A percentile compares a stretch with the other conserved stretches of the same genome.
Evolutionary conservation across 139 green algal genomes (phyloP).

Genomic region (Tetradesmus obliquus): DNA sequence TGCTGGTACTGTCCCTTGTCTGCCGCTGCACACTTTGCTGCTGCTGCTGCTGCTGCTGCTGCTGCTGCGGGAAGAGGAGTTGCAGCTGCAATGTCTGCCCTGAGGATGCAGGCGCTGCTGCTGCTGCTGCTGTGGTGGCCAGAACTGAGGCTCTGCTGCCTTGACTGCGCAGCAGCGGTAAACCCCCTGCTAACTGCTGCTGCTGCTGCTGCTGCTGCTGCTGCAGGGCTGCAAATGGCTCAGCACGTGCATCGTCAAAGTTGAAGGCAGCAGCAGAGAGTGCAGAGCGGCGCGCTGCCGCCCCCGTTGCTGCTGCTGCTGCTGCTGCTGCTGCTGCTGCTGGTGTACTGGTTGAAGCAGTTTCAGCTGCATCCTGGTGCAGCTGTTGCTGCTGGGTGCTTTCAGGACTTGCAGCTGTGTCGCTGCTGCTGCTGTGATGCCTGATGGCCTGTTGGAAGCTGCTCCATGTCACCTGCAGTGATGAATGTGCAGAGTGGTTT

Average conservation of each 20-base stretch:
- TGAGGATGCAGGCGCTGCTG: neutral
- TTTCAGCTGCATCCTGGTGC: neutral
- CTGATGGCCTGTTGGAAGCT: neutral
- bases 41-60: neutral
- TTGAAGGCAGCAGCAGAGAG: constrained; percentile 5
- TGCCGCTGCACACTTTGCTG: neutral
- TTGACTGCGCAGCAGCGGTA: neutral
- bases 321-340: constrained; percentile 12
- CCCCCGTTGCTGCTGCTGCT: neutral
- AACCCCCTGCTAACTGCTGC: neutral
- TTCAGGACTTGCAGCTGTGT: neutral
- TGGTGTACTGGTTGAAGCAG: neutral
- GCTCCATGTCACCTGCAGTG: constrained; percentile 28
- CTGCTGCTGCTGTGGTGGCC: neutral
- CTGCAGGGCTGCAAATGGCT: neutral
- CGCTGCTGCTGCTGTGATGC: constrained; percentile 10
- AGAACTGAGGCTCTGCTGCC: neutral
- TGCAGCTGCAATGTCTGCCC: neutral
- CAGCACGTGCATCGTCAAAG: constrained; percentile 4
- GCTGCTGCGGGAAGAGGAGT: neutral
- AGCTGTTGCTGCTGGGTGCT: neutral
- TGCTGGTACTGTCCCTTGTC: neutral
- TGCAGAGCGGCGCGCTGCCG: neutral
- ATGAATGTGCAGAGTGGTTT: neutral
- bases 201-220: constrained; percentile 25